These are phyloP conservation scores for Ascodesmis nigricans DNA, from an alignment of 495 filamentous ascomycete genomes.

Conservation along the genomic window DNA sequence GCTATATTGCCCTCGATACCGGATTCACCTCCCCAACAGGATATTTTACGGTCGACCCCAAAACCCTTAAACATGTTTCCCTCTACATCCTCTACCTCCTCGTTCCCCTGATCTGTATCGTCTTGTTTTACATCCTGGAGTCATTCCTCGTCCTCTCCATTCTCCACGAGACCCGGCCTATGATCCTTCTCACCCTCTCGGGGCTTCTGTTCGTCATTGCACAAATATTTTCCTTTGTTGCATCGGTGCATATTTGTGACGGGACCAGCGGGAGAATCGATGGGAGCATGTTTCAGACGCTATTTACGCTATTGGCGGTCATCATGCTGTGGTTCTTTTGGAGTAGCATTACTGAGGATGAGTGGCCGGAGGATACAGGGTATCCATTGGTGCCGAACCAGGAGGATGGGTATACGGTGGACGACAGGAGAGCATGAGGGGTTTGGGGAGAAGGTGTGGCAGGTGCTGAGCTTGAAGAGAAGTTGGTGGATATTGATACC, in stretches of 20 bases:
- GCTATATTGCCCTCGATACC: conserved; percentile 83
- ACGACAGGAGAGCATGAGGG: background rate
- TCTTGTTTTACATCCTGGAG: conserved; percentile 65
- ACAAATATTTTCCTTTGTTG: conserved; percentile 86
- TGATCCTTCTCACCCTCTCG: conserved; percentile 22
- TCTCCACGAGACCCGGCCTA: conserved; percentile 52
- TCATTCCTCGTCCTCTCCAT: conserved; percentile 59
- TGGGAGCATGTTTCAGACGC: conserved; percentile 75
- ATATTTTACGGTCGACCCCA: conserved; percentile 36
- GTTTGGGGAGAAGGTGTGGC: background rate
- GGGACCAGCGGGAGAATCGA: conserved; percentile 71
- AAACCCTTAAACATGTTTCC: conserved; percentile 50
- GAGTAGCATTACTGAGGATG: conserved; percentile 97
- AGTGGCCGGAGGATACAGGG: conserved; percentile 46
- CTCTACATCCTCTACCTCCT: conserved; percentile 92
- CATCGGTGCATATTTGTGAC: conserved; percentile 72
- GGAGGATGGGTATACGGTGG: too few species aligned
- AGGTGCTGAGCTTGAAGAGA: background rate
- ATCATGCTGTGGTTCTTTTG: conserved; percentile 81
- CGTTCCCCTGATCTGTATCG: conserved; percentile 67
- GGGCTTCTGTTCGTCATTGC: conserved; percentile 68
- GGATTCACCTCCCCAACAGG: conserved; percentile 57
- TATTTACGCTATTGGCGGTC: conserved; percentile 72
- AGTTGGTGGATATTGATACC: background rate
- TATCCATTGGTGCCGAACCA: too few species aligned